Evolutionary conservation across 208 protist species (phyloP).

Genomic region (Acanthamoeba lenticulata): DNA sequence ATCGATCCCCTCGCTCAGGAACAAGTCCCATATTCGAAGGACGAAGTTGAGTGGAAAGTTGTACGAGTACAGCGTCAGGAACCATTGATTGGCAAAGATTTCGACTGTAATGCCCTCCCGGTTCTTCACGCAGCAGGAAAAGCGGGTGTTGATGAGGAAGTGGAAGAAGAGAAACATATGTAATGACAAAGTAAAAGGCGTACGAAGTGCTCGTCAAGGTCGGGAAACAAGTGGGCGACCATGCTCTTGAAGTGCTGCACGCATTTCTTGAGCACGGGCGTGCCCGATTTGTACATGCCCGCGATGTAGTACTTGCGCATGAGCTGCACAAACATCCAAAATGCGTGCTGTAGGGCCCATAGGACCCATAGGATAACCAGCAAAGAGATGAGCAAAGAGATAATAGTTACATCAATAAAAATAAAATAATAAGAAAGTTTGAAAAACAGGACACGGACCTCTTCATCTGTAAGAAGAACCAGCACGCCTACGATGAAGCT

Average conservation of each 20-base stretch:
- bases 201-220: conserved; percentile 50
- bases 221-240: conserved; percentile 37
- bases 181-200: background rate
- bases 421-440: background rate
- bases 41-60: conserved; percentile 56
- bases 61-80: conserved; percentile 59
- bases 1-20: conserved; percentile 39
- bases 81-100: conserved; percentile 67
- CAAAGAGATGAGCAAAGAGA: background rate
- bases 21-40: conserved; percentile 58
- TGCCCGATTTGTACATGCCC: conserved; percentile 48
- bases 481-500: conserved; percentile 36
- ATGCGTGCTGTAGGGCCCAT: conserved; percentile 6
- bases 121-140: background rate
- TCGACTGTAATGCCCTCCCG: conserved; percentile 51
- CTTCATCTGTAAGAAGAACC: conserved; percentile 32
- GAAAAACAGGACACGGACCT: background rate
- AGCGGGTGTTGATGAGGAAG: no score
- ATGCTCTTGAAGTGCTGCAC: conserved; percentile 61
- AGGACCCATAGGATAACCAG: no score
- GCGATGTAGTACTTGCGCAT: conserved; percentile 44
- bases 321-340: conserved; percentile 67
- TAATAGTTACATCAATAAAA: background rate
- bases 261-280: conserved; percentile 49
- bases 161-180: no score